Evolutionary conservation across 176 grass and related monocot species (phyloP).

Genomic region (Oryza glaberrima): DNA sequence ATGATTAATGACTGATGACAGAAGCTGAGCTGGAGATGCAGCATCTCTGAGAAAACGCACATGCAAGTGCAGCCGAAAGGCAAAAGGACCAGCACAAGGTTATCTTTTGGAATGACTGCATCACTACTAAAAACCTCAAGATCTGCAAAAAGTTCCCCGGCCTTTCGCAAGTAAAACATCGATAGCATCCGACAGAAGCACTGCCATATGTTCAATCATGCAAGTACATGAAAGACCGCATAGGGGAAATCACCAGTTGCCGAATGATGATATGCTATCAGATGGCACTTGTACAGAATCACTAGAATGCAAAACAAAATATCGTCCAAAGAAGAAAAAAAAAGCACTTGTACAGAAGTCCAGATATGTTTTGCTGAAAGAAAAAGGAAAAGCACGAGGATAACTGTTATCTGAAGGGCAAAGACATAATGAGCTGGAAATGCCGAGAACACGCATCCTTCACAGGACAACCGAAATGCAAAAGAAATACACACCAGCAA

Average conservation of each 20-base stretch:
- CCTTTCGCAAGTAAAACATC: conserved; percentile 14
- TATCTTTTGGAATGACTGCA: background rate
- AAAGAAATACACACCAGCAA: background rate
- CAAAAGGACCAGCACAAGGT: background rate
- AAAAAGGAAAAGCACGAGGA: background rate
- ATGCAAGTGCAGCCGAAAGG: conserved; percentile 1
- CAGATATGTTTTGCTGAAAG: conserved; percentile 15
- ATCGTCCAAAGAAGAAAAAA: background rate
- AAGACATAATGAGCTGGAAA: conserved; percentile 5
- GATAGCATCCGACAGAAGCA: background rate
- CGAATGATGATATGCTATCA: background rate
- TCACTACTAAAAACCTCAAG: background rate
- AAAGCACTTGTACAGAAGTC: background rate
- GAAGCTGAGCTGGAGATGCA: background rate
- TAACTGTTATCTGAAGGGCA: background rate
- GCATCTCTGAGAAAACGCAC: conserved; percentile 7
- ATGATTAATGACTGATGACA: conserved; percentile 31
- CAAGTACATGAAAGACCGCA: background rate
- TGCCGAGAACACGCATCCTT: background rate
- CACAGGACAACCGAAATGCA: conserved; percentile 22
- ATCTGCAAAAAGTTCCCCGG: background rate
- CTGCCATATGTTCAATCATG: background rate
- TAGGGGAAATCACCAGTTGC: conserved; percentile 17
- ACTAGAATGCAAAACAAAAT: background rate
- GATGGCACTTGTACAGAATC: background rate